Percentiles rank a stretch among this genome's conserved stretches.
Conservation (phyloP, 306 rosid species). For the Rosa persica region DNA sequence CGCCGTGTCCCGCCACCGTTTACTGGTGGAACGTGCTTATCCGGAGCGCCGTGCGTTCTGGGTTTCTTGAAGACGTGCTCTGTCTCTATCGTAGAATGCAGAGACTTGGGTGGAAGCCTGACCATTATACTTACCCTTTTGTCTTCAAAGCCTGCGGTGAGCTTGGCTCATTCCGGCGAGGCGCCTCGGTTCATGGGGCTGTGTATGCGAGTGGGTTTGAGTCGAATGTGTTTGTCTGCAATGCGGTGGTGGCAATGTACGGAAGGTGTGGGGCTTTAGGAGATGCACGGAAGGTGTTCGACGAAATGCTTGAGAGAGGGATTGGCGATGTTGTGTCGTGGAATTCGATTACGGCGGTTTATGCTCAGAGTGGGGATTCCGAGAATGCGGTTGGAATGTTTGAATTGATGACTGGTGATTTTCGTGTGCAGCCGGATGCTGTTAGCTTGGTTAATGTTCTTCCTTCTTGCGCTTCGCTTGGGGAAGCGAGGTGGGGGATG, state of each 20-base stretch:
- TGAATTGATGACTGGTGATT: constrained; percentile 35
- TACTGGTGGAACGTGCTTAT: constrained; percentile 84
- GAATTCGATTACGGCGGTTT: constrained; percentile 71
- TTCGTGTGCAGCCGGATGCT: constrained; percentile 44
- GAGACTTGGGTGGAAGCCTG: constrained; percentile 66
- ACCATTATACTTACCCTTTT: constrained; percentile 69
- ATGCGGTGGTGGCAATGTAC: constrained; percentile 72
- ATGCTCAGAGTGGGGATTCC: constrained; percentile 38
- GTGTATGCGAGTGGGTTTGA: constrained; percentile 48
- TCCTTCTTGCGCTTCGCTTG: constrained; percentile 63
- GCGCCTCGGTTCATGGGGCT: constrained; percentile 52
- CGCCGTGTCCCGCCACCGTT: constrained; percentile 45
- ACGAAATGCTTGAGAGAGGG: constrained; percentile 55
- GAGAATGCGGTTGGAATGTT: constrained; percentile 46
- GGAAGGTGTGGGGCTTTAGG: constrained; percentile 48
- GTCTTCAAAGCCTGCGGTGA: constrained; percentile 74
- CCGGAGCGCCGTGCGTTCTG: constrained; percentile 42
- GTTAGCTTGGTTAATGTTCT: constrained; percentile 72
- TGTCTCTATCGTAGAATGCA: constrained; percentile 45
- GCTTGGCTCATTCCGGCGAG: constrained; percentile 31
- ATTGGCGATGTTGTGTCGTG: constrained; percentile 70
- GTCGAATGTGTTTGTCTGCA: constrained; percentile 74
- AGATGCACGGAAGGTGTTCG: constrained; percentile 60
- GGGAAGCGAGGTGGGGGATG: constrained; percentile 48
- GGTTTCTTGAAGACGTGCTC: constrained; percentile 35